Conservation (phyloP, 2,329 filamentous ascomycete genomes). For the Teratosphaeria zuluensis region DNA sequence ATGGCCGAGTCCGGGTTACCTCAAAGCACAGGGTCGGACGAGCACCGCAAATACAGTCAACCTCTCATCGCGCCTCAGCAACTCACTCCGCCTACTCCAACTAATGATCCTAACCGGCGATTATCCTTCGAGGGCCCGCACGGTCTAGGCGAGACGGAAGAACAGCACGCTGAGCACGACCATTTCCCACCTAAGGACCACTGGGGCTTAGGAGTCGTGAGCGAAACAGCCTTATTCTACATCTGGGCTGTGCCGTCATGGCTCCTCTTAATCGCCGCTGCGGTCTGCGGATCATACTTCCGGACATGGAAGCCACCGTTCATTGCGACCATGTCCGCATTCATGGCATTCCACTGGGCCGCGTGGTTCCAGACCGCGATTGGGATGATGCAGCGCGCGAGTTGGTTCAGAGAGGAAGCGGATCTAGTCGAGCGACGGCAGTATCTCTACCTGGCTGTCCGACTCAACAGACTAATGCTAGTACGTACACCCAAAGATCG, state of each 20-base stretch:
- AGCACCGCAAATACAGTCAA: no score
- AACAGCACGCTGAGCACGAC: conserved; percentile 20
- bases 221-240: conserved; percentile 23
- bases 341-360: conserved; percentile 22
- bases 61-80: neutral
- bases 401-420: conserved; percentile 25
- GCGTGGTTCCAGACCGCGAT: conserved; percentile 26
- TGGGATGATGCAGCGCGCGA: conserved; percentile 24
- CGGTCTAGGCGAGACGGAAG: conserved; percentile 19
- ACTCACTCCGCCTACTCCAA: neutral
- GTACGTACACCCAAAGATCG: conserved; percentile 10
- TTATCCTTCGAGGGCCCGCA: conserved; percentile 4
- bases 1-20: neutral
- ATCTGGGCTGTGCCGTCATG: conserved; percentile 18
- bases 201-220: conserved; percentile 18
- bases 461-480: conserved; percentile 23
- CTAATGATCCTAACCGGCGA: conserved; percentile 3
- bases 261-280: conserved; percentile 20
- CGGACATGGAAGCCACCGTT: conserved; percentile 14
- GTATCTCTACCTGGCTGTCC: conserved; percentile 23
- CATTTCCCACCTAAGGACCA: conserved; percentile 14
- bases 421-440: conserved; percentile 22
- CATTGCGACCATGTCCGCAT: conserved; percentile 14
- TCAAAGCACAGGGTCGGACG: neutral
- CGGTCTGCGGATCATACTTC: conserved; percentile 14